Evolutionary conservation across 768 basidiomycete species (phyloP).

Genomic region (Austroboletus festivus): DNA sequence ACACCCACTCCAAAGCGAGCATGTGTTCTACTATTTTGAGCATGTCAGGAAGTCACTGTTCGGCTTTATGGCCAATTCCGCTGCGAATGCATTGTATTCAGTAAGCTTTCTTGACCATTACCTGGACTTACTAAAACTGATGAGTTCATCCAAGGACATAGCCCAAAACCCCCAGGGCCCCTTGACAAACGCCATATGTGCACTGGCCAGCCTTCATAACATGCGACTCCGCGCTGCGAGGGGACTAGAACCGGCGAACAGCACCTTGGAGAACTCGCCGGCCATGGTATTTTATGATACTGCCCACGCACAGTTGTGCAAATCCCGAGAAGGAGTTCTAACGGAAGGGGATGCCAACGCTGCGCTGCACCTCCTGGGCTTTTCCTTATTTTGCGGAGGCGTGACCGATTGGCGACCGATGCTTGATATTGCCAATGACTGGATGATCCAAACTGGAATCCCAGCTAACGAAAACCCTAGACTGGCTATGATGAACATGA

Average conservation of each 20-base stretch:
- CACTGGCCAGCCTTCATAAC: conserved; percentile 70
- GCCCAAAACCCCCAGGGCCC: conserved; percentile 66
- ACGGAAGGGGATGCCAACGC: conserved; percentile 72
- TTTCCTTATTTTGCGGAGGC: conserved; percentile 69
- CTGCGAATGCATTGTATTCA: conserved; percentile 62
- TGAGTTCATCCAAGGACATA: conserved; percentile 37
- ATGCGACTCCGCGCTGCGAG: conserved; percentile 58
- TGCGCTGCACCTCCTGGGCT: conserved; percentile 72
- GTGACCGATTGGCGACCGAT: conserved; percentile 66
- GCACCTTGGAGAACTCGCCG: conserved; percentile 53
- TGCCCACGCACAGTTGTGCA: conserved; percentile 62
- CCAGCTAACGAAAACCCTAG: conserved; percentile 63
- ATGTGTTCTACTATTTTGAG: conserved; percentile 73
- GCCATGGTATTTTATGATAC: conserved; percentile 66
- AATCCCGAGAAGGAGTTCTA: conserved; percentile 51
- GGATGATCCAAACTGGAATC: conserved; percentile 68
- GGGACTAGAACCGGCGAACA: conserved; percentile 55
- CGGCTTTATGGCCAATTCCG: conserved; percentile 57
- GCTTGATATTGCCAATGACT: conserved; percentile 70
- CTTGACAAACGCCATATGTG: conserved; percentile 69
- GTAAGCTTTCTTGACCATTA: conserved; percentile 40
- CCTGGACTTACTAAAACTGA: conserved; percentile 15
- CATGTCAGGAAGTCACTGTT: conserved; percentile 66
- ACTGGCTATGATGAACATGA: conserved; percentile 53
- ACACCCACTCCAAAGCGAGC: conserved; percentile 50